Base-by-base conservation (phyloP, 805 yeast species). In the Yamadazyma tumulicola region DNA sequence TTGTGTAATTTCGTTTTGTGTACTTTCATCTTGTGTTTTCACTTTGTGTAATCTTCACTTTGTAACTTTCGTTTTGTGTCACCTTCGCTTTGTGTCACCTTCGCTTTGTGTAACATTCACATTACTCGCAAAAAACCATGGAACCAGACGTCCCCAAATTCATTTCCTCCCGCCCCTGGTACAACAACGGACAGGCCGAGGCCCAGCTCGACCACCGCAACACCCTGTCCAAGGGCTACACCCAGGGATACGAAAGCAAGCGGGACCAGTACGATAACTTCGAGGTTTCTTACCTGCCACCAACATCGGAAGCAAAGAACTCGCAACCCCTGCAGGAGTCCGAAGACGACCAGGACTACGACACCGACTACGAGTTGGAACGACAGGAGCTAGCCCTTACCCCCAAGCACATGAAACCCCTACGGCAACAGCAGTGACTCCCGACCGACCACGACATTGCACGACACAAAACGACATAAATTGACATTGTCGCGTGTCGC, bases 191-290 rank as follows among this genome's bases (percentile, higher is more conserved):
- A 2, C 52, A 31, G 4, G 37, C 37, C 10, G 41, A 38, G 10
- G 46, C 42, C 16, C 28, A 35, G 4, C 38, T 34, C 28, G 71
- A 69, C 48, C 69, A 75, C 43, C 65, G 76, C 38, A 12, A 7
- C 14, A 8, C 6, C 8, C 16, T 12, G 14, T 24, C 27, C 14
- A 7, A 24, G n/a, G 29, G 29, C 6, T 73, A 68, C 38, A 73
- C 88, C 0, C 62, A 66, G 37, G 52, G 64, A 4, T 85, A 79
- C 71, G 94, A 84, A 48, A 72, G 79, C 8, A 81, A 80, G 43
- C 61, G 88, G 39, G 95, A 85, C 56, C 66, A 86, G 39, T 85
- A 93, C 95, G 82, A 74, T 50, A 95, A 95, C 0, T 84, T 77
- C 51, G 79, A 81, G 29, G 68, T 75, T 1, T 62, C 66, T 83